Base-by-base conservation (phyloP, 148 eudicot genomes). In the Limonium bicolor region DNA sequence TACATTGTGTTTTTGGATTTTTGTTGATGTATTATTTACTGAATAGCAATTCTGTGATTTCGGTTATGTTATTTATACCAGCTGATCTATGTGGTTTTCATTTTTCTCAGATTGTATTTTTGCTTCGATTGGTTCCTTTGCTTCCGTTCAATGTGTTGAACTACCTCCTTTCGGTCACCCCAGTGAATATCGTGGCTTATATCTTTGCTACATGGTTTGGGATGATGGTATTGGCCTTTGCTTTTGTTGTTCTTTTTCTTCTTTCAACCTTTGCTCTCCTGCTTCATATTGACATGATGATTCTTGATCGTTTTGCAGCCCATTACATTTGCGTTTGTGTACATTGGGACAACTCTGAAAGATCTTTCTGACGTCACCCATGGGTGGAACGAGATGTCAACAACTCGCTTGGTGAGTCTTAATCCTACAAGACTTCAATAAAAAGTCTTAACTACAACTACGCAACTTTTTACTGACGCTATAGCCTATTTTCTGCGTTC, bases 71-170 rank as follows among this genome's bases (percentile, higher is more conserved):
- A n/a, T n/a, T n/a, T n/a, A n/a, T n/a, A n/a, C n/a, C n/a, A n/a
- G n/a, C n/a, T n/a, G n/a, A n/a, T n/a, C n/a, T n/a, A n/a, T n/a
- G n/a, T n/a, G n/a, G n/a, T n/a, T n/a, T n/a, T n/a, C n/a, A n/a
- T n/a, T n/a, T n/a, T n/a, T n/a, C n/a, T n/a, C 82, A 90, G 97
- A 90, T 90, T 58, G 95, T 84, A 31, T 71, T 90, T 51, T 73
- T 90, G 63, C 95, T 90, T 31, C 82, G 95, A 56, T 72, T 90
- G 32, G 95, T 84, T 58, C 99, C 99, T 23, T 55, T 90, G 44
- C 82, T 90, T 56, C 99, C 99, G 42, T 90, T 90, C 62, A 90
- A 78, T 64, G 71, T 90, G 80, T 39, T 90, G 84, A 90, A 90
- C 60, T 90, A 90, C 68, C 93, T 90, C 20, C 61, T 90, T 36